Conservation (phyloP, 2,329 filamentous ascomycete species). For the Phyllosticta ampelicida region DNA sequence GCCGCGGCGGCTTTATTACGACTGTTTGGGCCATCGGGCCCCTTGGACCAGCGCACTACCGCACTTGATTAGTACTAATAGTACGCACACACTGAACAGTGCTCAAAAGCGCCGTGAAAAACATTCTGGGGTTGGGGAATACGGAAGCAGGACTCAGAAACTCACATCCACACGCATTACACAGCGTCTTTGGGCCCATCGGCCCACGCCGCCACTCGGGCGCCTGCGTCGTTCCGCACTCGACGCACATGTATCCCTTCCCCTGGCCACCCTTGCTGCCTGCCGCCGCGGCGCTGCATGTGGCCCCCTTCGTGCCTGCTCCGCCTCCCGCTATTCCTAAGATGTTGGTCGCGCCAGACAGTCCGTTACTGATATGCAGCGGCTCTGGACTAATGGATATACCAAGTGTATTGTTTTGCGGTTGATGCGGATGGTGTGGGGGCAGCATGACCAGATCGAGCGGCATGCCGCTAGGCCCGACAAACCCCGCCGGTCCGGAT, state of each 20-base stretch:
- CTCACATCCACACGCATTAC: constrained; percentile 9
- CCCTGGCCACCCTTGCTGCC: not conserved
- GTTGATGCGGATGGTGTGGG: not conserved
- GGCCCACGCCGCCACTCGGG: constrained; percentile 9
- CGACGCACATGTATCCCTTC: constrained; percentile 5
- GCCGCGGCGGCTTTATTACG: not conserved
- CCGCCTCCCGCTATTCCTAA: not conserved
- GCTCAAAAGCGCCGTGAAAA: not conserved
- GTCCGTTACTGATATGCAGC: not conserved
- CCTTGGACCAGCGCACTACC: not conserved
- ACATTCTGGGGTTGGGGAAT: not conserved
- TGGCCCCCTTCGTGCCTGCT: not conserved
- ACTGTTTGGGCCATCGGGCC: not conserved
- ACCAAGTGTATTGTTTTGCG: not conserved
- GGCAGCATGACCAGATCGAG: not conserved
- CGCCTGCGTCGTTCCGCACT: not conserved
- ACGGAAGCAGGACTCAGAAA: not conserved
- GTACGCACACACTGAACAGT: not conserved
- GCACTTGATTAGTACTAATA: not conserved
- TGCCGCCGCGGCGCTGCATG: not conserved
- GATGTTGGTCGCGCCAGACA: not conserved
- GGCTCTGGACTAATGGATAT: not conserved
- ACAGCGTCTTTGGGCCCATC: constrained; percentile 1
- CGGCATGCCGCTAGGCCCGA: not conserved
- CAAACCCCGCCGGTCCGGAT: not conserved